Conservation (phyloP, 768 basidiomycete species). For the Agaricus subrufescens region DNA sequence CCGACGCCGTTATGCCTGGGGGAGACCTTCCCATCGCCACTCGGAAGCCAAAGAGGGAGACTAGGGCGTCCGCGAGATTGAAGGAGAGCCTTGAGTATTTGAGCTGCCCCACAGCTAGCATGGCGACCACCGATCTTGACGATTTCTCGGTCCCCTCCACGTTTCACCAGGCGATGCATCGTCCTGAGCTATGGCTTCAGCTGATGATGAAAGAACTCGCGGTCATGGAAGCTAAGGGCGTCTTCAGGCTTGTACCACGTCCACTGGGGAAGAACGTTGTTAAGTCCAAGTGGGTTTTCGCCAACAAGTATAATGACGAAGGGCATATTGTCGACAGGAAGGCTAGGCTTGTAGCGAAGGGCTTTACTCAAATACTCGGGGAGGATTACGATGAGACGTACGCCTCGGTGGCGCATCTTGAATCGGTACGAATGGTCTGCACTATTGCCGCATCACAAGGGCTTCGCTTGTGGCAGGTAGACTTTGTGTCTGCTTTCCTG, state of each 20-base stretch:
- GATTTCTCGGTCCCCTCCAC: background rate
- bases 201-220: background rate
- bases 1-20: too few relatives aligned
- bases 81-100: too few relatives aligned
- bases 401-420: too few relatives aligned
- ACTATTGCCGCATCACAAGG: too few relatives aligned
- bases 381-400: slow-evolving; percentile 15
- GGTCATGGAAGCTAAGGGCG: slow-evolving; percentile 22
- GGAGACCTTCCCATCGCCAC: too few relatives aligned
- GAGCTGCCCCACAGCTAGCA: too few relatives aligned
- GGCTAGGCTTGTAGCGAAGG: slow-evolving; percentile 12
- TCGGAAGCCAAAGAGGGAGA: too few relatives aligned
- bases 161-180: slow-evolving; percentile 2
- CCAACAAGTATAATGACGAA: slow-evolving; percentile 10
- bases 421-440: too few relatives aligned
- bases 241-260: slow-evolving; percentile 7
- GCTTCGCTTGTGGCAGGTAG: too few relatives aligned
- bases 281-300: slow-evolving; percentile 11
- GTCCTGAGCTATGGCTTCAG: slow-evolving; percentile 6
- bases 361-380: slow-evolving; percentile 14
- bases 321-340: slow-evolving; percentile 13
- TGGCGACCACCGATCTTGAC: too few relatives aligned
- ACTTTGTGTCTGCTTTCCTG: too few relatives aligned
- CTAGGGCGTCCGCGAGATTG: too few relatives aligned
- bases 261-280: slow-evolving; percentile 4